Conservation (phyloP, 345 rosid species). For the Microcos paniculata region DNA sequence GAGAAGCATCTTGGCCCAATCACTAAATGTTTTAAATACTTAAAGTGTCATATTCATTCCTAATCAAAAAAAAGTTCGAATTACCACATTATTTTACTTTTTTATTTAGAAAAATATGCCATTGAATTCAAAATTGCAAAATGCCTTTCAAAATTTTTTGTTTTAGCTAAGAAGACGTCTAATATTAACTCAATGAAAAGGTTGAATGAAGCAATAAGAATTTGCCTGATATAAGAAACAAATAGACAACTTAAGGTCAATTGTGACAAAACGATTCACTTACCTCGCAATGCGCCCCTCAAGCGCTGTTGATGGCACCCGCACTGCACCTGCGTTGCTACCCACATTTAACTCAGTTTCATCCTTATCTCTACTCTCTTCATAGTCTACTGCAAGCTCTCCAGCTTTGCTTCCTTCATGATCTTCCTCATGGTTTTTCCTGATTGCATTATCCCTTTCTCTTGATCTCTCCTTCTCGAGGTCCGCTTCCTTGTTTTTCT, state of each 20-base stretch:
- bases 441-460: slow-evolving; percentile 38
- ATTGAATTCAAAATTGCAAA: neutral
- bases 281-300: slow-evolving; percentile 71
- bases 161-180: neutral
- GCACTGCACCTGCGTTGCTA: slow-evolving; percentile 35
- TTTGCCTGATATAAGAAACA: neutral
- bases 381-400: slow-evolving; percentile 31
- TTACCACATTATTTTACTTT: neutral
- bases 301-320: slow-evolving; percentile 37
- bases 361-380: slow-evolving; percentile 38
- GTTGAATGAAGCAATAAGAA: neutral
- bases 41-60: neutral
- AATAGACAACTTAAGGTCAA: neutral
- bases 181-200: neutral
- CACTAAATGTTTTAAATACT: neutral
- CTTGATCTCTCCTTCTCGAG: slow-evolving; percentile 36
- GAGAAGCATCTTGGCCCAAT: neutral
- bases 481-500: slow-evolving; percentile 37
- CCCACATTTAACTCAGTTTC: slow-evolving; percentile 35
- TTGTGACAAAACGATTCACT: slow-evolving; percentile 25
- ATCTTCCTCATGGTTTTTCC: slow-evolving; percentile 36
- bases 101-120: neutral
- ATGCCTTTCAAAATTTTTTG: neutral
- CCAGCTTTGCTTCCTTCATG: slow-evolving; percentile 31
- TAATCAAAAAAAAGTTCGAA: neutral